Evolutionary conservation across 441 rosid genomes (phyloP), one percentile per base, ranked within the genome.

Genomic region (Bocquillonia castaneifolia): DNA sequence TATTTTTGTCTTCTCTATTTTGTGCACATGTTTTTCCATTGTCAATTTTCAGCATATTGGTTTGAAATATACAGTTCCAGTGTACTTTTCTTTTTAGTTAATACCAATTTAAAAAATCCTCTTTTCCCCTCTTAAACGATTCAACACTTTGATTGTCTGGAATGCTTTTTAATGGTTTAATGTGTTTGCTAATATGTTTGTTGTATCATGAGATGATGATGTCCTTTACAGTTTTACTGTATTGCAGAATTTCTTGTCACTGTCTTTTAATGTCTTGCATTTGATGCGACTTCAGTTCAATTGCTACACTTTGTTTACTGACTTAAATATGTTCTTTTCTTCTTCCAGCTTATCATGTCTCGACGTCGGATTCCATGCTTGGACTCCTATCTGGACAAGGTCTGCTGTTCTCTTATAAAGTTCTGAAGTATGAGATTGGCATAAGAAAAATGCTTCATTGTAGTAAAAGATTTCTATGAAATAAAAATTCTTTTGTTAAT

Each of bases 301-400:
- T 23, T 20, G 22, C 32, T 44, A 7, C 29, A 28, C n/a, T 42
- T 15, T 31, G 7, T 40, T n/a, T 32, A 17, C 22, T 50, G 10
- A 1, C 12, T 40, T 22, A 29, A 20, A 28, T 31, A 54, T 45
- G 32, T 25, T 66, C 1, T 25, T 51, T 68, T 44, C 39, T 5
- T 53, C 62, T 70, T 67, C 37, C 90, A 95, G 98, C 98, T 95
- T 47, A 86, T 83, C 59, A 92, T 95, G 99, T 90, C 99, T 54
- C 87, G 95, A 64, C 87, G 96, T 60, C 77, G 98, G 53, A 88
- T 92, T 82, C 99, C 98, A 61, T 92, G 99, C 86, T 82, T 95
- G 78, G 99, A 95, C 83, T 95, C 99, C 6, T 95, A 90, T 81
- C 80, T 95, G 73, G 99, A 95, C 82, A 95, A 92, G 99, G 98